Base-by-base conservation (phyloP, 345 rosid genomes). In the Firmiana major region DNA sequence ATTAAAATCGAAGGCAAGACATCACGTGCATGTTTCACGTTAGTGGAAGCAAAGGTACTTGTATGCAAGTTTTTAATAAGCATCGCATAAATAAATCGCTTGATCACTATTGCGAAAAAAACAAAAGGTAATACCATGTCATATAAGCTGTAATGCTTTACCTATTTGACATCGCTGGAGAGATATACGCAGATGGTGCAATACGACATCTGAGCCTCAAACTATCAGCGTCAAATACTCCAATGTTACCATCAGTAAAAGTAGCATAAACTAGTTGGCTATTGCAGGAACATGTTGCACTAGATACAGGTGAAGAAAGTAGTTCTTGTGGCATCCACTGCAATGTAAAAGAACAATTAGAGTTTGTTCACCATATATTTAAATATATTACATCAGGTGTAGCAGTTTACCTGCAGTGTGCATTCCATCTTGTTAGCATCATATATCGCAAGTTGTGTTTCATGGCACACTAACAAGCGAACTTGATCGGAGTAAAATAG, bases 361-460 rank as follows among this genome's bases (percentile, higher is more conserved):
- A 63, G 28, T 62, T 66, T 72, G 75, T 43, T 28, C 1, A 28
- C 38, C 1, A 7, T 7, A 34, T 60, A 24, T 26, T 36, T 28
- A 74, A 49, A n/a, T 73, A 7, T 54, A 60, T 55, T 40, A 24
- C 19, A 16, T 1, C 53, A 68, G 58, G 24, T 71, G 55, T 55
- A 24, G 76, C 63, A 28, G n/a, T 28, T 31, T 75, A 94, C 98
- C 96, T 87, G 93, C 40, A 81, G 84, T 40, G 87, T 65, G 46
- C 90, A 68, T 43, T 94, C 94, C 81, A 92, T 85, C 86, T 92
- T 91, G 65, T 92, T 79, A 16, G 91, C 86, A 63, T 94, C 97
- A 40, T 91, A 91, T 40, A 92, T 77, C 40, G 93, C 90, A 10
- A 94, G 84, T 77, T 91, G 94, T 28, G 91, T 91, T 84, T 92